Evolutionary conservation across 331 rosid species (phyloP).

Genomic region (Spiraea crenata): DNA sequence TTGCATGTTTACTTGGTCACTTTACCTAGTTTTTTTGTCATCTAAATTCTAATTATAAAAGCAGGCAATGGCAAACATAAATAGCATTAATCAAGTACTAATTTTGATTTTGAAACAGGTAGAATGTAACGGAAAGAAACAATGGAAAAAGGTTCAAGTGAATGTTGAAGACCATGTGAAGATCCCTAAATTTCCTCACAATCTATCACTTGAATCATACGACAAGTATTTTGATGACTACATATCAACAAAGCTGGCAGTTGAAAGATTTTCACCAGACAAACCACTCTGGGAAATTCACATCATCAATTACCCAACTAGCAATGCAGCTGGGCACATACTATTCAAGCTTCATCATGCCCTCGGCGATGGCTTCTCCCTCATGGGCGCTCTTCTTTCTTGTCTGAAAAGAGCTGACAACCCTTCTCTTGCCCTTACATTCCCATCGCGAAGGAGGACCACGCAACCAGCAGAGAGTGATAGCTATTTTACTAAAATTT

Average conservation of each 20-base stretch:
- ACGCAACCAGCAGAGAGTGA: background rate
- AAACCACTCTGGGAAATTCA: conserved; percentile 28
- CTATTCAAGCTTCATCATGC: conserved; percentile 52
- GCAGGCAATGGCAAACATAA: background rate
- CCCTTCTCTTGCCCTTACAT: conserved; percentile 42
- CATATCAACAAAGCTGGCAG: conserved; percentile 2
- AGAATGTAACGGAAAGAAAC: background rate
- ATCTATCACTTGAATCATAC: background rate
- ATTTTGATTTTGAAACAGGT: background rate
- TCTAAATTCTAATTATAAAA: no score
- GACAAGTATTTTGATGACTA: conserved; percentile 2
- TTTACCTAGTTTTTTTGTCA: no score
- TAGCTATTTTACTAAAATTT: conserved; percentile 17
- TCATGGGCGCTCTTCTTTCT: conserved; percentile 39
- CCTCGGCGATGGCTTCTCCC: conserved; percentile 46
- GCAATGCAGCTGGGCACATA: conserved; percentile 31
- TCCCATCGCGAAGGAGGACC: conserved; percentile 25
- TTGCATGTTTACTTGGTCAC: no score
- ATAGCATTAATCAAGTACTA: no score
- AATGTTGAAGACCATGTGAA: conserved; percentile 14
- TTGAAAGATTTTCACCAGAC: background rate
- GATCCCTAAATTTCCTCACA: conserved; percentile 5
- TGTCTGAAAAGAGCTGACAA: conserved; percentile 41
- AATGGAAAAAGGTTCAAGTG: conserved; percentile 10
- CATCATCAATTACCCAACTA: conserved; percentile 43